Conservation (phyloP, 2,329 filamentous ascomycete genomes). For the Fusarium drepaniforme region DNA sequence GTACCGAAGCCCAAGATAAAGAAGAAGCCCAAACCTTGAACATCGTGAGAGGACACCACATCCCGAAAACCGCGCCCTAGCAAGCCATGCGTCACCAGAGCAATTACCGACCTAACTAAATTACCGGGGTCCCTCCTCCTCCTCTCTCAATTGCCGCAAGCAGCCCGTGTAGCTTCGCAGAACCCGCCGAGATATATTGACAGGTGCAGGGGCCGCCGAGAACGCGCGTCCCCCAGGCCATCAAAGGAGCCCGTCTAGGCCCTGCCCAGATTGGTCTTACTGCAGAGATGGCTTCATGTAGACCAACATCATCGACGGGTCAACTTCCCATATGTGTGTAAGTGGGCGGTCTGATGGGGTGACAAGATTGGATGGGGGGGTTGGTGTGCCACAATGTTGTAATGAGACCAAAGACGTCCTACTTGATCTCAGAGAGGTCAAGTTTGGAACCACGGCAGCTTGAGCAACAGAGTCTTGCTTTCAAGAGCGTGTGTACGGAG, state of each 20-base stretch:
- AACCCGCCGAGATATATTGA: slow-evolving; percentile 23
- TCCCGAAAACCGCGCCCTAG: slow-evolving; percentile 2
- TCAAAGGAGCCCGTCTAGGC: slow-evolving; percentile 4
- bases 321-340: slow-evolving; percentile 7
- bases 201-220: slow-evolving; percentile 22
- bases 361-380: neutral
- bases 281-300: slow-evolving; percentile 20
- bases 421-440: neutral
- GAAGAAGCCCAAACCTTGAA: neutral
- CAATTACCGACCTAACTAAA: neutral
- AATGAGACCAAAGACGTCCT: neutral
- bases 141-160: neutral
- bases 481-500: neutral
- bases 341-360: slow-evolving; percentile 15
- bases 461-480: neutral
- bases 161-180: slow-evolving; percentile 13
- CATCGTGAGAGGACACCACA: neutral
- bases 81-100: slow-evolving; percentile 1
- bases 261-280: slow-evolving; percentile 2
- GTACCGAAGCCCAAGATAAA: neutral
- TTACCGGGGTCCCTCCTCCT: neutral
- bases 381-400: neutral
- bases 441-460: neutral
- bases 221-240: slow-evolving; percentile 39
- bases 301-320: neutral